Base-by-base conservation (phyloP, 2,329 filamentous ascomycete genomes). In the Calonectria multiphialidica region DNA sequence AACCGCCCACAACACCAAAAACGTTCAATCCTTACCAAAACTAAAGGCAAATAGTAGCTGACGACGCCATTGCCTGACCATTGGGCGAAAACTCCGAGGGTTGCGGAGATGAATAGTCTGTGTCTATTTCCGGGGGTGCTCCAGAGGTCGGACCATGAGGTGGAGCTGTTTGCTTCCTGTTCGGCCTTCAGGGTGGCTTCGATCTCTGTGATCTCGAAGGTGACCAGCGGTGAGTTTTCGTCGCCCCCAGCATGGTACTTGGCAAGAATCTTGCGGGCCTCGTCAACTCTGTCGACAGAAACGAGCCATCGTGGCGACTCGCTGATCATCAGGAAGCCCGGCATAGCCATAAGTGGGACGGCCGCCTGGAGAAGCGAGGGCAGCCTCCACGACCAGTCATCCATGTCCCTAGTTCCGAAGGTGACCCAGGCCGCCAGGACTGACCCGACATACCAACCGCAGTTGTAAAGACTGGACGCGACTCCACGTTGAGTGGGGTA, bases 211-310 rank as follows among this genome's bases (percentile, higher is more conserved):
- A 81, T 79, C 76, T 79, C 80, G 68, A 76, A 79, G 13, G 64
- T 72, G 44, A 76, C 78, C 6, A 74, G 75, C n/a, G 50, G 75
- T 35, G 64, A 77, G 57, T 71, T 78, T 37, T 71, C 72, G 67
- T 88, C 82, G 7, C 86, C 86, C 71, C 85, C 83, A 10, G 82
- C 83, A 66, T 88, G 86, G 72, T 85, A 87, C 45, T 83, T 84
- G 23, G 81, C 81, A 0, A 87, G 72, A 25, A 83, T 80, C 2
- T 72, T 30, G 1, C 80, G 70, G 81, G 78, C 78, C 28, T 86
- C 84, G 3, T 86, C 81, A 4, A 75, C 71, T 9, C 83, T 79
- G 53, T 83, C 84, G 76, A 84, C 80, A 47, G 83, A 81, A 35
- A 87, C 77, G 3, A 80, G 72, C 74, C 72, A 80, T 16, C 78